These are phyloP conservation scores for Candida tetrigidarum DNA, from an alignment of 1,139 yeast genomes.

Conservation along the genomic window DNA sequence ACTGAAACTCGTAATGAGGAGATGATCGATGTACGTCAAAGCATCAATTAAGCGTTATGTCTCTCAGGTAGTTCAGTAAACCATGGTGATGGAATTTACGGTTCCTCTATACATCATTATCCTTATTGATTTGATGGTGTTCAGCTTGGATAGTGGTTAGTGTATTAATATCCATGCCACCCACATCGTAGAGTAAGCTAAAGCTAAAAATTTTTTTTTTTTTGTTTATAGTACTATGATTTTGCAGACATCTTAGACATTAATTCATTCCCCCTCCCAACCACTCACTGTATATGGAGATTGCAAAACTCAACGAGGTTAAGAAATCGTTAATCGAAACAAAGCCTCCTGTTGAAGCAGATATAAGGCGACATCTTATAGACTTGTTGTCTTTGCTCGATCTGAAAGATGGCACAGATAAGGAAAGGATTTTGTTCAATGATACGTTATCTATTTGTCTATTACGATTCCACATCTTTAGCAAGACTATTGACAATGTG, in stretches of 20 bases:
- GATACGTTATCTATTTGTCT: constrained; percentile 72
- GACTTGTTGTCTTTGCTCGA: constrained; percentile 9
- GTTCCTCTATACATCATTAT: no score
- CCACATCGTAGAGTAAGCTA: not conserved
- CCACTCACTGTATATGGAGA: not conserved
- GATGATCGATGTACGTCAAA: no score
- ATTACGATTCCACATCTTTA: constrained; percentile 41
- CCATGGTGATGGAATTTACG: no score
- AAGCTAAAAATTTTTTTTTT: not conserved
- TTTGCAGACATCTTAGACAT: constrained; percentile 6
- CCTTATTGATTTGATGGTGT: no score
- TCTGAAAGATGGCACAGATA: constrained; percentile 7
- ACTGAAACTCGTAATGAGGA: not conserved
- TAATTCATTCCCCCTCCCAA: no score
- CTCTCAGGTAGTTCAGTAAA: no score
- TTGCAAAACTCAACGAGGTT: constrained; percentile 6
- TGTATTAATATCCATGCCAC: no score
- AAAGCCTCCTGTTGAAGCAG: constrained; percentile 12
- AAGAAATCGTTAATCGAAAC: constrained; percentile 14
- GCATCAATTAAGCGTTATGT: no score
- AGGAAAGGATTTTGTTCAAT: constrained; percentile 35
- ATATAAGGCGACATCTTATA: constrained; percentile 4
- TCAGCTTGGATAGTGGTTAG: no score
- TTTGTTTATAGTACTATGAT: not conserved
- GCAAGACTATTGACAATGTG: constrained; percentile 1